Evolutionary conservation across 164 flowering plant species (phyloP).

Genomic region (Tetracentron sinense): DNA sequence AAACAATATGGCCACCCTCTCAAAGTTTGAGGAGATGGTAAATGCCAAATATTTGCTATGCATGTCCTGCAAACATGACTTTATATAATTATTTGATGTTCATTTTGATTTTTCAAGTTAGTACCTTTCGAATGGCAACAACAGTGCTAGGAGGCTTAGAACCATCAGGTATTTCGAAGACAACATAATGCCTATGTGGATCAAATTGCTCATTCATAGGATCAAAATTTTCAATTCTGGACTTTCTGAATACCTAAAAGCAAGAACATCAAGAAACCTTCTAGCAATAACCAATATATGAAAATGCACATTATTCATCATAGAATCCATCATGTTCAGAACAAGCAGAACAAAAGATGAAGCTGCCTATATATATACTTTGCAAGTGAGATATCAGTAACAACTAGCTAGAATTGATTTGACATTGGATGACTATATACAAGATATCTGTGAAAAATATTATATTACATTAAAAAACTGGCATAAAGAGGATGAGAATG

Average conservation of each 20-base stretch:
- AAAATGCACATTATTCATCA: neutral
- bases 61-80: neutral
- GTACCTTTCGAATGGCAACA: slow-evolving; percentile 83
- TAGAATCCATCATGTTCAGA: neutral
- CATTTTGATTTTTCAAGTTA: neutral
- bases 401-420: too few relatives aligned
- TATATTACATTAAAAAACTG: too few relatives aligned
- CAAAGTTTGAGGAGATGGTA: too few relatives aligned
- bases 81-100: neutral
- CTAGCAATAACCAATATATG: neutral
- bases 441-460: too few relatives aligned
- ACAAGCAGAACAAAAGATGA: neutral
- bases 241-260: slow-evolving; percentile 71
- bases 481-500: too few relatives aligned
- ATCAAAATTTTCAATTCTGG: slow-evolving; percentile 69
- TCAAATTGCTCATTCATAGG: slow-evolving; percentile 76
- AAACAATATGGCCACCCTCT: too few relatives aligned
- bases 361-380: too few relatives aligned
- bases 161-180: slow-evolving; percentile 70
- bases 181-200: slow-evolving; percentile 80
- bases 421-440: too few relatives aligned
- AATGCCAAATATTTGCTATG: too few relatives aligned
- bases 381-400: too few relatives aligned
- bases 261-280: slow-evolving; percentile 1
- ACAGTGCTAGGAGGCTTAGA: slow-evolving; percentile 74